phyloP scores from a whole-genome alignment of 352 stramenopile species.

The Phytopythium oedochilum region DNA sequence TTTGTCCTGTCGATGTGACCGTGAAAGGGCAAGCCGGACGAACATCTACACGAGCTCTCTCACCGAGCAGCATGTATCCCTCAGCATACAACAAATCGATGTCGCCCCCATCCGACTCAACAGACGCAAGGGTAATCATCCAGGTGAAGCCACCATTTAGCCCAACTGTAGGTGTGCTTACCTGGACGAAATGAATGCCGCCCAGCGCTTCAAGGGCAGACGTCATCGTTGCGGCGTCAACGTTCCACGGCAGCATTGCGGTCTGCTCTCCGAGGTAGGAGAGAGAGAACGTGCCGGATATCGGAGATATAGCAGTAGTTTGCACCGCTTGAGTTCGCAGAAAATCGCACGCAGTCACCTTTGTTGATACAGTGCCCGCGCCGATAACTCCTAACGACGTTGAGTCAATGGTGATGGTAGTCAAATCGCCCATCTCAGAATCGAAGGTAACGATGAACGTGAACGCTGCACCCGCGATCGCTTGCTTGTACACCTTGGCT shows the following conservation, averaged over 20 bases:
- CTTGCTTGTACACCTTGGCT: slow-evolving; percentile 85
- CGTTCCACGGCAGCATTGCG: slow-evolving; percentile 64
- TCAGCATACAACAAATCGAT: slow-evolving; percentile 75
- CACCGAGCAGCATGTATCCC: slow-evolving; percentile 65
- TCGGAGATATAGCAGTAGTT: slow-evolving; percentile 34
- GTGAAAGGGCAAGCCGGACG: slow-evolving; percentile 36
- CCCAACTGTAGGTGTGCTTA: slow-evolving; percentile 25
- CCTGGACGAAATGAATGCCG: slow-evolving; percentile 67
- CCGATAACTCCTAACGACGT: slow-evolving; percentile 35
- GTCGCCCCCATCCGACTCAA: slow-evolving; percentile 30
- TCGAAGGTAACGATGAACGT: slow-evolving; percentile 76
- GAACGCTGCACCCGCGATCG: slow-evolving; percentile 32
- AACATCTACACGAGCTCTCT: slow-evolving; percentile 36
- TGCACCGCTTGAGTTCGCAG: slow-evolving; percentile 74
- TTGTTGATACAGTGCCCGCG: slow-evolving; percentile 5
- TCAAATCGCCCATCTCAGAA: slow-evolving; percentile 68
- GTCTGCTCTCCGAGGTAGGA: slow-evolving; percentile 69
- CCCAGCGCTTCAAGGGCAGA: slow-evolving; percentile 62
- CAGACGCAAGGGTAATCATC: slow-evolving; percentile 83
- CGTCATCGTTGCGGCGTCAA: slow-evolving; percentile 38
- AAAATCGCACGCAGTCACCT: slow-evolving; percentile 84
- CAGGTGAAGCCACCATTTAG: slow-evolving; percentile 67
- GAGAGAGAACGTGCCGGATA: slow-evolving; percentile 87
- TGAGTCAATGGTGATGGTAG: slow-evolving; percentile 45
- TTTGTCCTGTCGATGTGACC: slow-evolving; percentile 26